Conservation (phyloP, 345 rosid genomes). For the Excoecaria agallocha region DNA sequence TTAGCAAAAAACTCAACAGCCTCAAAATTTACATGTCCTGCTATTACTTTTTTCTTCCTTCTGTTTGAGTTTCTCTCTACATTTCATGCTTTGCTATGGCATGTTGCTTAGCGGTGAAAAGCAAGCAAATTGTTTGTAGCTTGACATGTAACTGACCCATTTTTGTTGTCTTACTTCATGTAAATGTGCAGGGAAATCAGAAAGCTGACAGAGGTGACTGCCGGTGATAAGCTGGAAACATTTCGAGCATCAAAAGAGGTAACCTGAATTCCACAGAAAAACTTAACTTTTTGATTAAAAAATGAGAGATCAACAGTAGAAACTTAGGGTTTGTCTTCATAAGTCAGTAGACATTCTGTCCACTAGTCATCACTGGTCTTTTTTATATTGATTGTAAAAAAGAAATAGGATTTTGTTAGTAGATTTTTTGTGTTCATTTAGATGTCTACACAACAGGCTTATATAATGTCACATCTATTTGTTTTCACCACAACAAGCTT, state of each 20-base stretch:
- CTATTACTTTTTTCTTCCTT: not conserved
- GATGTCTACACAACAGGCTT: not conserved
- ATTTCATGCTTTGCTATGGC: not conserved
- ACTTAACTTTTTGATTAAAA: too few species aligned
- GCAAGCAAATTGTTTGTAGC: not conserved
- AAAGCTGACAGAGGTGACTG: conserved; percentile 21
- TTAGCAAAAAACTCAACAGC: too few species aligned
- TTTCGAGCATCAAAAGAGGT: conserved; percentile 94
- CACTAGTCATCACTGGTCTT: not conserved
- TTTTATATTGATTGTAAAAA: not conserved
- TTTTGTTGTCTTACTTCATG: conserved; percentile 14
- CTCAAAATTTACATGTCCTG: not conserved
- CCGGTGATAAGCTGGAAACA: conserved; percentile 46
- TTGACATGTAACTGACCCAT: not conserved
- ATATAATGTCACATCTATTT: too few species aligned
- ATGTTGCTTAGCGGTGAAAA: not conserved
- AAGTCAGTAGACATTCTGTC: not conserved
- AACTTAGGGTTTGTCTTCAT: not conserved
- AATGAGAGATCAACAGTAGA: not conserved
- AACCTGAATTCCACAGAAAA: conserved; percentile 3
- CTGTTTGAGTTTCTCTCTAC: not conserved
- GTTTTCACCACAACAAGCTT: too few species aligned
- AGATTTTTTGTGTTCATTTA: not conserved
- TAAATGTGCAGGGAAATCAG: conserved; percentile 46
- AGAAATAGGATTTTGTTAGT: too few species aligned